Percentiles rank a stretch among this genome's conserved stretches.
These are phyloP conservation scores for Trichoderma brevicompactum DNA, from an alignment of 2,329 filamentous ascomycete species.

Conservation along the genomic window DNA sequence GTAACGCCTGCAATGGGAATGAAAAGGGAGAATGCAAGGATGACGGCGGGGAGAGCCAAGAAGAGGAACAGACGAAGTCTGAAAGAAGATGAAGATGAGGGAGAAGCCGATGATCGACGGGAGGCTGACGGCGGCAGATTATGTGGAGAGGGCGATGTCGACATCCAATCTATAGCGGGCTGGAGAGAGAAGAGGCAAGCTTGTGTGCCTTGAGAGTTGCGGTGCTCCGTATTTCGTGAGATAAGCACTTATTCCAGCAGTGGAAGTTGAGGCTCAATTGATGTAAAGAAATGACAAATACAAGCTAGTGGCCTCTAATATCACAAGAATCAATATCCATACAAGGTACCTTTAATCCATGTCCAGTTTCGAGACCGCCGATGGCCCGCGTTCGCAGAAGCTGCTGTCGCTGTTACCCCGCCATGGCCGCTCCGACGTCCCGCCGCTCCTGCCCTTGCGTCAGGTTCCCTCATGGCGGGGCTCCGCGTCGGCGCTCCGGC, in stretches of 20 bases:
- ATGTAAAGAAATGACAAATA: too few species aligned
- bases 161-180: neutral
- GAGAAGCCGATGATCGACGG: neutral
- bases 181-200: too few species aligned
- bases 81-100: neutral
- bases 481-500: conserved; percentile 20
- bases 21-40: conserved; percentile 39
- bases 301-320: too few species aligned
- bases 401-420: conserved; percentile 3
- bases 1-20: conserved; percentile 29
- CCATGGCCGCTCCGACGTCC: conserved; percentile 19
- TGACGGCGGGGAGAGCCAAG: conserved; percentile 32
- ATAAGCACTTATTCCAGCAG: too few species aligned
- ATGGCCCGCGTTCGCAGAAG: conserved; percentile 1
- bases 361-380: neutral
- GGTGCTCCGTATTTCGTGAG: too few species aligned
- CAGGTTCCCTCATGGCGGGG: conserved; percentile 8
- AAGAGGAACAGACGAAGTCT: conserved; percentile 5
- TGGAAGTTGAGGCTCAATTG: too few species aligned
- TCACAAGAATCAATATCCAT: too few species aligned
- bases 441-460: neutral
- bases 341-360: too few species aligned
- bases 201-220: too few species aligned
- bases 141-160: conserved; percentile 28
- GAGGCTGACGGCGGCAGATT: conserved; percentile 11